Percentiles rank a stretch among this genome's conserved stretches.
Evolutionary conservation across 1,284 basidiomycete genomes (phyloP).

Genomic region (Sphagnurus paluster): DNA sequence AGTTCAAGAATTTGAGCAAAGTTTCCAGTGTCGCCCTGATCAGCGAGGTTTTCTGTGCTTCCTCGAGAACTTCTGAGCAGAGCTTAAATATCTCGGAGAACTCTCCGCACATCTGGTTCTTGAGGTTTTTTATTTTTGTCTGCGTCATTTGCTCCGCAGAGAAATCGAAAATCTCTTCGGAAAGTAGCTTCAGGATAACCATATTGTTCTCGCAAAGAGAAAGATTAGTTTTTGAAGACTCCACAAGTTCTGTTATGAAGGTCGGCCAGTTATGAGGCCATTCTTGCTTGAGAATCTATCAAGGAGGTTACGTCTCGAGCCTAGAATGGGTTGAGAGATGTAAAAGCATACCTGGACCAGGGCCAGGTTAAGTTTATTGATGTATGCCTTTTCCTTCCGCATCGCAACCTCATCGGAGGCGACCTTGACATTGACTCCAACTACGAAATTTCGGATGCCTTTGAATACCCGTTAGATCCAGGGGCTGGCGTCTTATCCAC

Average conservation of each 20-base stretch:
- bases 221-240: slow-evolving; percentile 95
- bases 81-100: slow-evolving; percentile 97
- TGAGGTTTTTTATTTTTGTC: slow-evolving; percentile 95
- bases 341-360: slow-evolving; percentile 78
- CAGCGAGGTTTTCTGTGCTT: slow-evolving; percentile 95
- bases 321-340: background rate
- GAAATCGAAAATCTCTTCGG: slow-evolving; percentile 99
- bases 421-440: slow-evolving; percentile 90
- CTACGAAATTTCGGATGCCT: slow-evolving; percentile 98
- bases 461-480: slow-evolving; percentile 5
- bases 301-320: slow-evolving; percentile 16
- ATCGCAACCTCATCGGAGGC: slow-evolving; percentile 87
- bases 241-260: slow-evolving; percentile 97
- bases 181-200: slow-evolving; percentile 96
- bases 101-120: slow-evolving; percentile 97
- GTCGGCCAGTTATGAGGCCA: slow-evolving; percentile 99
- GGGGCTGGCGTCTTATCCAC: slow-evolving; percentile 8
- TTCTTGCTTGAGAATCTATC: slow-evolving; percentile 98
- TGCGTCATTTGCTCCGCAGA: slow-evolving; percentile 99
- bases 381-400: slow-evolving; percentile 91
- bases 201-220: slow-evolving; percentile 99
- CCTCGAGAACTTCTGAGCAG: slow-evolving; percentile 94
- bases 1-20: slow-evolving; percentile 94
- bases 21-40: slow-evolving; percentile 98
- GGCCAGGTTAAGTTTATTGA: slow-evolving; percentile 97